Percentiles rank a stretch among this genome's conserved stretches.
Evolutionary conservation across 2,329 filamentous ascomycete species (phyloP).

Genomic region (Pestalotiopsis sp.): DNA sequence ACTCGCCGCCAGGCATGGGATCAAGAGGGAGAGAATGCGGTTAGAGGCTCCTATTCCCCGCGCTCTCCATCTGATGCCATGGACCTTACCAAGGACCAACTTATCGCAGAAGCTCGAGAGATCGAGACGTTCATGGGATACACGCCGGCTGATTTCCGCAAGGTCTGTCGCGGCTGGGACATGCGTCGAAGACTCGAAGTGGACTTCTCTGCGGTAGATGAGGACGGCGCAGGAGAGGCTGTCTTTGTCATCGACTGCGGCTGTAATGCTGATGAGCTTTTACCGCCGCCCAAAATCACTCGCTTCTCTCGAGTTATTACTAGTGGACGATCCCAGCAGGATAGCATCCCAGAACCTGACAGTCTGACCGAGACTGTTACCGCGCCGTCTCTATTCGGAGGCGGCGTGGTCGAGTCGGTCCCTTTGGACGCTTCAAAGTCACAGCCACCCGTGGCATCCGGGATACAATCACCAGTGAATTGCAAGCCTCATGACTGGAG

Average conservation of each 20-base stretch:
- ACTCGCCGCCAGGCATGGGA: slow-evolving; percentile 76
- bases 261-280: slow-evolving; percentile 52
- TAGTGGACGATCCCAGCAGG: slow-evolving; percentile 15
- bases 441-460: slow-evolving; percentile 23
- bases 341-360: slow-evolving; percentile 11
- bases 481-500: slow-evolving; percentile 65
- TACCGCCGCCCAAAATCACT: slow-evolving; percentile 41
- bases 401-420: slow-evolving; percentile 19
- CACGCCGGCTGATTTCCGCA: slow-evolving; percentile 77
- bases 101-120: slow-evolving; percentile 76
- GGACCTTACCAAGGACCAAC: slow-evolving; percentile 70
- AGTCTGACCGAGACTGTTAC: slow-evolving; percentile 13
- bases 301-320: slow-evolving; percentile 44
- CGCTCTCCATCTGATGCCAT: slow-evolving; percentile 75
- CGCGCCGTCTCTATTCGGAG: slow-evolving; percentile 34
- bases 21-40: slow-evolving; percentile 68
- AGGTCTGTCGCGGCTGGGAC: slow-evolving; percentile 83
- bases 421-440: slow-evolving; percentile 22
- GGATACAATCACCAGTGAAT: slow-evolving; percentile 23
- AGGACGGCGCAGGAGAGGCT: slow-evolving; percentile 74
- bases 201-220: slow-evolving; percentile 84
- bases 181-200: slow-evolving; percentile 86
- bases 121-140: slow-evolving; percentile 76
- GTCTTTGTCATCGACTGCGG: slow-evolving; percentile 77
- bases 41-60: slow-evolving; percentile 78